A percentile compares a stretch with the other conserved stretches of the same genome.
Evolutionary conservation across 2,329 filamentous ascomycete genomes (phyloP).

Genomic region (Diaporthe sp.): DNA sequence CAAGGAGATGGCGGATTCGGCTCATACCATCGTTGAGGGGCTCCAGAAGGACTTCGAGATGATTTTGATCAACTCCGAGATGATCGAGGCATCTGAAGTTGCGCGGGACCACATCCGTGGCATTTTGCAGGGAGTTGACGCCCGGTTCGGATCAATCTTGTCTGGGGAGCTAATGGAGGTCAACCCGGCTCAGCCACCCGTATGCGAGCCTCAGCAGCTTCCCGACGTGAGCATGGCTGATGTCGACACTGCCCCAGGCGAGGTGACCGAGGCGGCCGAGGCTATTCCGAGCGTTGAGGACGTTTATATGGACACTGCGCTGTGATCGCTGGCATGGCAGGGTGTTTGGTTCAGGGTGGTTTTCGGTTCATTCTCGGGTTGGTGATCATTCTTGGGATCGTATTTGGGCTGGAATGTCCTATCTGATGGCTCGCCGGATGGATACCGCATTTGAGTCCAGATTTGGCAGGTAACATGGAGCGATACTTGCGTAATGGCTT

Average conservation of each 20-base stretch:
- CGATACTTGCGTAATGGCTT: too few species aligned
- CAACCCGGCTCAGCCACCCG: neutral
- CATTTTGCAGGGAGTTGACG: constrained; percentile 21
- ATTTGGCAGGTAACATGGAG: neutral
- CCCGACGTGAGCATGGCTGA: neutral
- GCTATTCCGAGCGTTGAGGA: neutral
- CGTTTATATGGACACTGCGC: neutral
- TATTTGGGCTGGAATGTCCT: neutral
- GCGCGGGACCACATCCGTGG: constrained; percentile 15
- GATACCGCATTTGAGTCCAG: neutral
- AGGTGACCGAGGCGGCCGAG: neutral
- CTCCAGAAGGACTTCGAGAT: neutral
- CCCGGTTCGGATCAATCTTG: constrained; percentile 14
- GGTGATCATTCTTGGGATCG: neutral
- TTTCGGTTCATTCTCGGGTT: neutral
- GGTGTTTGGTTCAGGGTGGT: neutral
- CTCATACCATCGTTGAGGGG: neutral
- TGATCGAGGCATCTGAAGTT: constrained; percentile 15
- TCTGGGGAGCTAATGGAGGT: neutral
- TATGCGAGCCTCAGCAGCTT: neutral
- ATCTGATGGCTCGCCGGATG: neutral
- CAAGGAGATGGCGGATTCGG: neutral
- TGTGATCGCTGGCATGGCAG: neutral
- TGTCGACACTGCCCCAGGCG: neutral
- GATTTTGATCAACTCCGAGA: neutral